These are phyloP conservation scores for Thielaviopsis ethacetica DNA, from an alignment of 2,329 filamentous ascomycete species.

Conservation along the genomic window DNA sequence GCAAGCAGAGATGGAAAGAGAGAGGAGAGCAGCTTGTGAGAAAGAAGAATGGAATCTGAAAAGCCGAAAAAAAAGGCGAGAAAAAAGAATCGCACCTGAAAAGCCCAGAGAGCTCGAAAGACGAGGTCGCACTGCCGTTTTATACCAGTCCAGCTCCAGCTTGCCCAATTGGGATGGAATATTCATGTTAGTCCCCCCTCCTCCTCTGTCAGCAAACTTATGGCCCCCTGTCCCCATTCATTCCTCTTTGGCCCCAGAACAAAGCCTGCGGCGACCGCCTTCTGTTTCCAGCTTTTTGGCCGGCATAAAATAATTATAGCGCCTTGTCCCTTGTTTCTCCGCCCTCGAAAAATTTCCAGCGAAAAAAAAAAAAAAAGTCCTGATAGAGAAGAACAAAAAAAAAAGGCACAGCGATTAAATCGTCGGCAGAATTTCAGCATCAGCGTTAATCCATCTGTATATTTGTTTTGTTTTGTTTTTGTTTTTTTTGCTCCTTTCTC, in stretches of 20 bases:
- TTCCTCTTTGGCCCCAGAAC: not conserved
- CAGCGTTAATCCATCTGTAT: not conserved
- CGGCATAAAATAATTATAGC: constrained; percentile 9
- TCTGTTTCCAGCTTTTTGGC: not conserved
- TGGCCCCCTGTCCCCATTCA: not conserved
- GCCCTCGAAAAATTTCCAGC: constrained; percentile 10
- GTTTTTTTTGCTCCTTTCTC: not conserved
- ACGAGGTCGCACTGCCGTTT: no score
- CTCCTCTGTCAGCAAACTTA: not conserved
- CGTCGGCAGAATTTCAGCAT: not conserved
- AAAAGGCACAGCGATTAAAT: not conserved
- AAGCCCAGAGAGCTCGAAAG: no score
- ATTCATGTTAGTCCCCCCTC: no score
- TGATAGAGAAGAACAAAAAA: constrained; percentile 13
- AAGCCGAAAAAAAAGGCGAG: no score
- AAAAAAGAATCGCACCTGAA: no score
- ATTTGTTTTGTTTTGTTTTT: not conserved
- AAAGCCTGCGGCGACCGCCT: not conserved
- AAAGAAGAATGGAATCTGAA: no score
- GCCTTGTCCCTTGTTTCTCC: constrained; percentile 5
- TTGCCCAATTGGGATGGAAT: no score
- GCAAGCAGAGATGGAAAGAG: no score
- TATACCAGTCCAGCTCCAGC: no score
- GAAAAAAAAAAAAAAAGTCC: not conserved
- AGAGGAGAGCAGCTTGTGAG: not conserved